Conservation (phyloP, 306 rosid genomes). For the Inga laurina region DNA sequence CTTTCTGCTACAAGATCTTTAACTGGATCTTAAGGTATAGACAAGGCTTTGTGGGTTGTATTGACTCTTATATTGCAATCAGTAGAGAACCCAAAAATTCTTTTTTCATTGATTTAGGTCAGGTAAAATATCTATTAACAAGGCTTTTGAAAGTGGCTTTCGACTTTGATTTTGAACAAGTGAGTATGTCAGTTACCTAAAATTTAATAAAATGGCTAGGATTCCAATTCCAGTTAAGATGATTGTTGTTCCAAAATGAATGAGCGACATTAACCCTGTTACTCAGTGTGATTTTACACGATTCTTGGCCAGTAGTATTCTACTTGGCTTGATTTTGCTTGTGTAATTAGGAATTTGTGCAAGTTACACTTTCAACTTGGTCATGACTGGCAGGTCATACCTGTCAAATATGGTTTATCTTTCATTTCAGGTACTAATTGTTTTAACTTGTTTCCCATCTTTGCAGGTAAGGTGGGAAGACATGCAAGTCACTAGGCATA, state of each 20-base stretch:
- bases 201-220: neutral
- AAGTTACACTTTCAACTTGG: neutral
- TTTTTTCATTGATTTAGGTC: neutral
- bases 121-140: neutral
- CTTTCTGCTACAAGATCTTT: neutral
- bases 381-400: neutral
- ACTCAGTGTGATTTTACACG: neutral
- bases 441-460: neutral
- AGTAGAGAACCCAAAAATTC: neutral
- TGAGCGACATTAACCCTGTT: neutral
- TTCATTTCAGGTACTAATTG: neutral
- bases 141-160: neutral
- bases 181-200: neutral
- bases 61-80: neutral
- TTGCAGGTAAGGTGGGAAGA: slow-evolving; percentile 98
- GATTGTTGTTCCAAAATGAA: neutral
- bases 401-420: neutral
- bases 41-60: neutral
- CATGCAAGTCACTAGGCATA: slow-evolving; percentile 63
- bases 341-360: neutral
- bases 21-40: neutral
- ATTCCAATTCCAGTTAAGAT: neutral
- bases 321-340: neutral
- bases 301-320: neutral
- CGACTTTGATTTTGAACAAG: neutral